phyloP scores from a whole-genome alignment of 2,329 filamentous ascomycete genomes.

The Microdochium paspali region DNA sequence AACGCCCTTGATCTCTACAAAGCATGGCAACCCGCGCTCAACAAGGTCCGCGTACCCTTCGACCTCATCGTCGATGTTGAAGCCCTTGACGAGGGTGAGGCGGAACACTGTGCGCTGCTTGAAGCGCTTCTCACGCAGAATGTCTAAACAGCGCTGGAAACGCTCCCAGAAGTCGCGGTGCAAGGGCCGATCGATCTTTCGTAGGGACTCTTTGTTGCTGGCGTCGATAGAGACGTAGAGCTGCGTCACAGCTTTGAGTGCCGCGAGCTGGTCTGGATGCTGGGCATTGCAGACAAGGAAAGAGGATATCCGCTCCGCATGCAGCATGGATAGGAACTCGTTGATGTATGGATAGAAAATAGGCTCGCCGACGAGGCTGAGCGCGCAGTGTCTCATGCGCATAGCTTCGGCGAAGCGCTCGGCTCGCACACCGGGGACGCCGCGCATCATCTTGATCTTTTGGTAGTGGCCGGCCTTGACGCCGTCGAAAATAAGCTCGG shows the following conservation, averaged over 20 bases:
- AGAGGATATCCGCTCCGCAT: conserved; percentile 77
- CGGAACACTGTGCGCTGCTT: conserved; percentile 89
- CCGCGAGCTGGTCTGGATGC: conserved; percentile 81
- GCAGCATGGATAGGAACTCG: conserved; percentile 75
- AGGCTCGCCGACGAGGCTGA: conserved; percentile 91
- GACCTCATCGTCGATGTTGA: conserved; percentile 92
- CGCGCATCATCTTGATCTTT: conserved; percentile 95
- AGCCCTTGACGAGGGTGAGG: conserved; percentile 91
- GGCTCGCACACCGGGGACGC: conserved; percentile 83
- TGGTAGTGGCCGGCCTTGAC: conserved; percentile 90
- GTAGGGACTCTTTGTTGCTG: conserved; percentile 76
- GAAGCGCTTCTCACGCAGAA: conserved; percentile 73
- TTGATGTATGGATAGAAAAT: conserved; percentile 99
- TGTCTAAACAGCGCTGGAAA: conserved; percentile 84
- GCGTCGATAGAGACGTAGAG: conserved; percentile 96
- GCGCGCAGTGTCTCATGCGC: conserved; percentile 84
- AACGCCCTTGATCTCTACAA: conserved; percentile 93
- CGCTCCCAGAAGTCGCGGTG: conserved; percentile 98
- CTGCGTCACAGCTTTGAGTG: conserved; percentile 80
- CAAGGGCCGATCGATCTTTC: conserved; percentile 82
- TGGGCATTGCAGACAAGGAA: conserved; percentile 97
- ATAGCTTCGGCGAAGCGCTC: conserved; percentile 91
- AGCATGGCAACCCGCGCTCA: conserved; percentile 76
- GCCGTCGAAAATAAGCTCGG: conserved; percentile 80
- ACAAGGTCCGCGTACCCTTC: conserved; percentile 85